A percentile compares a stretch with the other conserved stretches of the same genome.
phyloP scores from a whole-genome alignment of 352 stramenopile species.

The Lagenidium giganteum region DNA sequence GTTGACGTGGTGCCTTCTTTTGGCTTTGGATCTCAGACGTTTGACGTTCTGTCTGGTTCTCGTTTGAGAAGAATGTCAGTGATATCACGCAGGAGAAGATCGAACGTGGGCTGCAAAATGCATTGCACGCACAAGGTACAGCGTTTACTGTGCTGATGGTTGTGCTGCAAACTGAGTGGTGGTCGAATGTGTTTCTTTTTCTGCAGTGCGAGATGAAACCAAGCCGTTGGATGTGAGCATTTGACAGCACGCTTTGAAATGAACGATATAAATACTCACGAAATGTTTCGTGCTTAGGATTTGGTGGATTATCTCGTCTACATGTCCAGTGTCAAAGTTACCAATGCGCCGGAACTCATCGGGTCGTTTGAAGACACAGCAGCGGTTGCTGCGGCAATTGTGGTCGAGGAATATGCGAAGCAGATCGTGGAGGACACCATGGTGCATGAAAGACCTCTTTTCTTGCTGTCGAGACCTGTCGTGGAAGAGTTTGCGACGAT shows the following conservation, averaged over 20 bases:
- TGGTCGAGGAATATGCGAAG: conserved; percentile 71
- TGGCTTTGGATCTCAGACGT: not conserved
- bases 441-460: conserved; percentile 9
- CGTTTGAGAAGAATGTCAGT: conserved; percentile 5
- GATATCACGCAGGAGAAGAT: too few species aligned
- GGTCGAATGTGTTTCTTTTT: not conserved
- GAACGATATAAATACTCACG: not conserved
- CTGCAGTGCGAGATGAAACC: conserved; percentile 28
- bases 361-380: conserved; percentile 76
- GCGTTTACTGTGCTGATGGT: not conserved
- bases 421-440: conserved; percentile 45
- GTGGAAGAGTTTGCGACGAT: conserved; percentile 35
- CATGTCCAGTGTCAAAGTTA: conserved; percentile 54
- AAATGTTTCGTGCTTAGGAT: conserved; percentile 21
- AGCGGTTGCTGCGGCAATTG: conserved; percentile 57
- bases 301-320: conserved; percentile 74
- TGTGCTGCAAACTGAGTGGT: conserved; percentile 2
- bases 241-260: not conserved
- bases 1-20: conserved; percentile 4
- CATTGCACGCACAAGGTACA: conserved; percentile 32
- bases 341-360: conserved; percentile 59
- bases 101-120: conserved; percentile 38
- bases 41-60: not conserved
- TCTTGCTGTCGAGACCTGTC: conserved; percentile 13
- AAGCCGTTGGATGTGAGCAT: conserved; percentile 52